These are phyloP conservation scores for Coffea canephora DNA, from an alignment of 257 asterid species.

Conservation along the genomic window DNA sequence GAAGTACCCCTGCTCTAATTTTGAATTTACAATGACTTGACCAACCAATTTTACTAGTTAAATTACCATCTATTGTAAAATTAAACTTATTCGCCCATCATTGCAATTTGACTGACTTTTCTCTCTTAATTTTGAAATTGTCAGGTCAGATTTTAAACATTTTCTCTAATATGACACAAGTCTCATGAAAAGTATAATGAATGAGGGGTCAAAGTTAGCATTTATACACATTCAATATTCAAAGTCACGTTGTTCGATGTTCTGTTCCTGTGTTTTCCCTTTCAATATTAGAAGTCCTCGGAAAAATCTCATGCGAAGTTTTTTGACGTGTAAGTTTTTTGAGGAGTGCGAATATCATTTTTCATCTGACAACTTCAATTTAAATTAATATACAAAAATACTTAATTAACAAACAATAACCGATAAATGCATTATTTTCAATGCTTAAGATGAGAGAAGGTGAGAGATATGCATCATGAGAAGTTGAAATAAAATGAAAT, in stretches of 20 bases:
- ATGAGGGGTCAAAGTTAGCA: too few relatives aligned
- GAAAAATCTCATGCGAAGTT: too few relatives aligned
- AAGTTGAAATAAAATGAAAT: constrained; percentile 25
- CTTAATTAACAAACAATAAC: not conserved
- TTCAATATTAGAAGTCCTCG: too few relatives aligned
- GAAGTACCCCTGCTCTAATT: not conserved
- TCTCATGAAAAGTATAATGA: too few relatives aligned
- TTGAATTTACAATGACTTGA: not conserved
- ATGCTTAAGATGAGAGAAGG: constrained; percentile 18
- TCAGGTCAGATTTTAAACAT: too few relatives aligned
- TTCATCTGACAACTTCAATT: constrained; percentile 2
- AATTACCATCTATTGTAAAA: not conserved
- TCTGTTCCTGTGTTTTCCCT: constrained; percentile 8
- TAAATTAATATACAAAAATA: not conserved
- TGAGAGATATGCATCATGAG: constrained; percentile 19
- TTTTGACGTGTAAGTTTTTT: too few relatives aligned
- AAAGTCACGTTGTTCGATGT: constrained; percentile 7
- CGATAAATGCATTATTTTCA: constrained; percentile 21
- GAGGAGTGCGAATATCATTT: too few relatives aligned
- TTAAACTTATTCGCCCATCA: not conserved
- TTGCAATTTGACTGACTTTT: not conserved
- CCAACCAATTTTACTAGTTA: not conserved
- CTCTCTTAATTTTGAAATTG: not conserved
- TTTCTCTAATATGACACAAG: too few relatives aligned
- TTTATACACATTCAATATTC: not conserved